phyloP scores from a whole-genome alignment of 2,329 filamentous ascomycete genomes.

The Fusarium sp. region DNA sequence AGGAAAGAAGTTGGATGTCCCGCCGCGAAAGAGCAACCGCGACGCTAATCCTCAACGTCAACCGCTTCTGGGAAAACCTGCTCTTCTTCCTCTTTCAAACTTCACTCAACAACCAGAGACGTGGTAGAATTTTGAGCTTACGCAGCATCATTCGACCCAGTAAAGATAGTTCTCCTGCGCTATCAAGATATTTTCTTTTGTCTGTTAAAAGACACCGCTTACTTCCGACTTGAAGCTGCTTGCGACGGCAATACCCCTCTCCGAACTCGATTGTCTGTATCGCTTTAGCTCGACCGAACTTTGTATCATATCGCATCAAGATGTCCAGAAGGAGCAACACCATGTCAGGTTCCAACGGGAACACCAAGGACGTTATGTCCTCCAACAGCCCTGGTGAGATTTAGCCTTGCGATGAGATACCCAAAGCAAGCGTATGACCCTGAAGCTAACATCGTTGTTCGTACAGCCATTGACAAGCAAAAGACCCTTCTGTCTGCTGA shows the following conservation, averaged over 20 bases:
- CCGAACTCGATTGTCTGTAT: neutral
- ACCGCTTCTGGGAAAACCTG: constrained; percentile 30
- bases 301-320: constrained; percentile 26
- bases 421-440: neutral
- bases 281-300: neutral
- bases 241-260: constrained; percentile 2
- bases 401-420: neutral
- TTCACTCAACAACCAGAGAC: constrained; percentile 2
- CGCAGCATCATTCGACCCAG: neutral
- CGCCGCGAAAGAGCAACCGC: constrained; percentile 31
- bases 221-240: constrained; percentile 3
- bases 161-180: neutral
- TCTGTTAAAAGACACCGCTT: constrained; percentile 16
- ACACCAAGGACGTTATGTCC: constrained; percentile 46
- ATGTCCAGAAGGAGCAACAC: constrained; percentile 73
- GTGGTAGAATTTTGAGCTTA: neutral
- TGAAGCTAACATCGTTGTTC: constrained; percentile 8
- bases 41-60: constrained; percentile 36
- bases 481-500: constrained; percentile 76
- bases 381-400: constrained; percentile 51
- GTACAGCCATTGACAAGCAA: constrained; percentile 76
- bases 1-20: constrained; percentile 41
- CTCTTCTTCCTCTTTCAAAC: constrained; percentile 7
- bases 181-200: neutral
- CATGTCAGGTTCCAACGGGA: constrained; percentile 48